Base-by-base conservation (phyloP, 2,329 filamentous ascomycete species). In the Tothia fuscella region DNA sequence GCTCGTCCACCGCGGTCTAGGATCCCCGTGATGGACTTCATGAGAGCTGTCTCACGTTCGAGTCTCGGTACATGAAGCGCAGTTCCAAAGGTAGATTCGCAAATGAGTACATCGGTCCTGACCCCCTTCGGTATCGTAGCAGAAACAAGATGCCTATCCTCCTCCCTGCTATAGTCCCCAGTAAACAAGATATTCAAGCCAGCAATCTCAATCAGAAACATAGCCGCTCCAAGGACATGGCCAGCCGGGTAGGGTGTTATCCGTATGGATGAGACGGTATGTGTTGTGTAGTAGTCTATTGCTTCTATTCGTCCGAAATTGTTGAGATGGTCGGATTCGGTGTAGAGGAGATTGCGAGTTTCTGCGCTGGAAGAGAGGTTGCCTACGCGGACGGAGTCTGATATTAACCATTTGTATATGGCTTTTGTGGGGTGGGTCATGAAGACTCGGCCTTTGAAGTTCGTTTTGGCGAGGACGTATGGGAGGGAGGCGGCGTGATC, bases 371-470 rank as follows among this genome's bases (percentile, higher is more conserved):
- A 75, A 2, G 71, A 68, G 24, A 56, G 85, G 70, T 70, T 91
- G 72, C 54, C 83, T 22, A 98, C 88, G 45, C 91, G 80, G 33
- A 98, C 85, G 50, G 87, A 93, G 63, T 98, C 91, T 61, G 94
- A 87, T 48, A 96, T 95, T 39, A 96, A 77, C 89, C 91, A 96
- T 65, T 96, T 96, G 74, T 98, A 98, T 59, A 98, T 98, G 53
- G 91, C 91, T 62, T 98, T 96, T 35, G 91, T 98, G 2, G 91
- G 87, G 67, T 98, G 91, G 39, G 91, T 98, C 89, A 96, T 98
- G 67, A 95, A 96, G 47, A 96, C 89, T 17, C 88, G 79, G 37
- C 91, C 91, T 50, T 83, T 82, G 68, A 98, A 98, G 61, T 95
- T 95, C 28, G 91, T 96, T 67, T 98, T 98, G 49, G 89, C 84